Percentiles rank a stretch among this genome's conserved stretches.
Evolutionary conservation across 129 eudicot species (phyloP).

Genomic region (Flaveria sonorensis): DNA sequence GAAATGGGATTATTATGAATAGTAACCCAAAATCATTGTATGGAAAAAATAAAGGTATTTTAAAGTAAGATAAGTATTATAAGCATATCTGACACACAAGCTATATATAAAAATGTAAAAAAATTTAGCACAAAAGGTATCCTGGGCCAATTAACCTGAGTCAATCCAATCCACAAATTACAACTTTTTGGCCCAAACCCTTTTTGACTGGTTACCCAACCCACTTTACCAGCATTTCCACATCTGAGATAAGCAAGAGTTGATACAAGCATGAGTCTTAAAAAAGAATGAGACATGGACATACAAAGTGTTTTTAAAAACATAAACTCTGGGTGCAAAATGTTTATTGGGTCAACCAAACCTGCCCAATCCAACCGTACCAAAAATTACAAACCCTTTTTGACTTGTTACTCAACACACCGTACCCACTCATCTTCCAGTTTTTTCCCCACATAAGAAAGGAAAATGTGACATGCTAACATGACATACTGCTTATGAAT

Average conservation of each 20-base stretch:
- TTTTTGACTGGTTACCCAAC: background rate
- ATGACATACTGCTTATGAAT: background rate
- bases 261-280: background rate
- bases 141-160: background rate
- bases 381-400: background rate
- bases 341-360: too few relatives aligned
- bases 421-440: background rate
- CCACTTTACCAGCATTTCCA: background rate
- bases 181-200: background rate
- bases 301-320: background rate
- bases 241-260: background rate
- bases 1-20: background rate
- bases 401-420: background rate
- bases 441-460: background rate
- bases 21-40: too few relatives aligned
- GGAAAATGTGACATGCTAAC: background rate
- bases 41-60: background rate
- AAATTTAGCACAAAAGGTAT: background rate
- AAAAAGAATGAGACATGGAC: background rate
- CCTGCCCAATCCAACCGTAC: too few relatives aligned
- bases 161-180: background rate
- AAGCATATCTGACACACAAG: background rate
- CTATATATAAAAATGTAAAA: background rate
- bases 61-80: background rate
- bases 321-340: background rate